Conservation (phyloP, 2,329 filamentous ascomycete species). For the Xylariales sp. region DNA sequence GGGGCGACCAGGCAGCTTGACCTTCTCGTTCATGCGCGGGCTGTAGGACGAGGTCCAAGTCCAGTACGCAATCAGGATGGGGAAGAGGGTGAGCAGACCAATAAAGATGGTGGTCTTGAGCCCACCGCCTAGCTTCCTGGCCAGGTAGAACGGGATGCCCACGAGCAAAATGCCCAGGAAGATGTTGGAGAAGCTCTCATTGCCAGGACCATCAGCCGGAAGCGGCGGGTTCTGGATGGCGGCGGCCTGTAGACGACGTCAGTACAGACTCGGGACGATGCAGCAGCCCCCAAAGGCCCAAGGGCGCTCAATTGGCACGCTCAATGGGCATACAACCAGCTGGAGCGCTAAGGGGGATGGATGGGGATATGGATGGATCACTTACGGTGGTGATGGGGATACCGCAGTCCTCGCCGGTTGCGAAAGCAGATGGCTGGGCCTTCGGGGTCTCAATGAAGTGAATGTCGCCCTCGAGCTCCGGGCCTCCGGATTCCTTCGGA, state of each 20-base stretch:
- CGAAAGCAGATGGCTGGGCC: conserved; percentile 52
- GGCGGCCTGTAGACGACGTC: conserved; percentile 67
- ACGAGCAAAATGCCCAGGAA: conserved; percentile 66
- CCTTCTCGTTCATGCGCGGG: conserved; percentile 87
- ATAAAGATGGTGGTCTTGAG: conserved; percentile 84
- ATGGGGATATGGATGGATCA: conserved; percentile 15
- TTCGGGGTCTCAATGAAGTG: conserved; percentile 38
- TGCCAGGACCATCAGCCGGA: conserved; percentile 77
- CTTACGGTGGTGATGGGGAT: conserved; percentile 39
- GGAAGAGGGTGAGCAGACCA: conserved; percentile 67
- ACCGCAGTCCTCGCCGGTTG: conserved; percentile 61
- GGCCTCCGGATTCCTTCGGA: conserved; percentile 13
- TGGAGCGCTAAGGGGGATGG: not conserved
- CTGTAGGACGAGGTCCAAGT: conserved; percentile 69
- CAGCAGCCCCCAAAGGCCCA: too few relatives aligned
- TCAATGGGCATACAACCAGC: not conserved
- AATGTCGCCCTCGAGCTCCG: conserved; percentile 30
- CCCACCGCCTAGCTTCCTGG: conserved; percentile 76
- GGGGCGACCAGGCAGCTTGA: conserved; percentile 72
- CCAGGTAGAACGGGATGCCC: conserved; percentile 69
- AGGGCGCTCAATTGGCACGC: not conserved
- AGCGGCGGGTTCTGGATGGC: conserved; percentile 89
- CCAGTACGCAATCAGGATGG: conserved; percentile 79
- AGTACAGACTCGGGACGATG: too few relatives aligned
- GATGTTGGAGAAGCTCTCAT: conserved; percentile 79